Percentiles rank a stretch among this genome's conserved stretches.
Evolutionary conservation across 140 eudicot species (phyloP).

Genomic region (Flaveria floridana): DNA sequence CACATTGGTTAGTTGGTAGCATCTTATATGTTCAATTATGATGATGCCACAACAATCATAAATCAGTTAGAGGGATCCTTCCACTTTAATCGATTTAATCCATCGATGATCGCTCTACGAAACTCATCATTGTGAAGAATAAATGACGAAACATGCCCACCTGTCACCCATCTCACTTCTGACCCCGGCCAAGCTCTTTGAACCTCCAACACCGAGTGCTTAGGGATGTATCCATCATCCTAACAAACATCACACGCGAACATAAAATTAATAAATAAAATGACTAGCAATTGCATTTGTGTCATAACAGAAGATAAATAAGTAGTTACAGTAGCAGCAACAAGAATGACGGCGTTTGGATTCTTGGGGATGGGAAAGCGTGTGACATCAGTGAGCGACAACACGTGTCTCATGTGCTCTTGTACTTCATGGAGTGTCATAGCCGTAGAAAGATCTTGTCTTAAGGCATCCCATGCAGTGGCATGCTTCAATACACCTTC

Average conservation of each 20-base stretch:
- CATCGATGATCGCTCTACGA: constrained; percentile 80
- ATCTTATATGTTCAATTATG: background rate
- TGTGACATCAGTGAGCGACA: constrained; percentile 93
- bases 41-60: constrained; percentile 27
- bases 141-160: constrained; percentile 96
- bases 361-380: constrained; percentile 88
- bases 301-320: background rate
- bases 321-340: constrained; percentile 90
- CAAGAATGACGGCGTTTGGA: constrained; percentile 78
- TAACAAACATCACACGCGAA: constrained; percentile 29
- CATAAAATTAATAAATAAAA: background rate
- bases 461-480: constrained; percentile 93
- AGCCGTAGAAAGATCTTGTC: constrained; percentile 62
- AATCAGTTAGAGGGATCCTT: constrained; percentile 46
- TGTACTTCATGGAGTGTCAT: constrained; percentile 85
- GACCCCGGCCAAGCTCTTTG: constrained; percentile 99
- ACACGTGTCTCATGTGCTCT: constrained; percentile 73
- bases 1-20: constrained; percentile 23
- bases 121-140: constrained; percentile 78
- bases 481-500: constrained; percentile 87
- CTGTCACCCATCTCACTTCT: constrained; percentile 98
- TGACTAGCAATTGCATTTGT: background rate
- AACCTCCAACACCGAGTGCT: constrained; percentile 90
- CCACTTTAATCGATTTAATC: constrained; percentile 77
- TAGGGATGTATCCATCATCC: constrained; percentile 98